phyloP scores from a whole-genome alignment of 2,329 filamentous ascomycete genomes.

The Claviceps paspali region DNA sequence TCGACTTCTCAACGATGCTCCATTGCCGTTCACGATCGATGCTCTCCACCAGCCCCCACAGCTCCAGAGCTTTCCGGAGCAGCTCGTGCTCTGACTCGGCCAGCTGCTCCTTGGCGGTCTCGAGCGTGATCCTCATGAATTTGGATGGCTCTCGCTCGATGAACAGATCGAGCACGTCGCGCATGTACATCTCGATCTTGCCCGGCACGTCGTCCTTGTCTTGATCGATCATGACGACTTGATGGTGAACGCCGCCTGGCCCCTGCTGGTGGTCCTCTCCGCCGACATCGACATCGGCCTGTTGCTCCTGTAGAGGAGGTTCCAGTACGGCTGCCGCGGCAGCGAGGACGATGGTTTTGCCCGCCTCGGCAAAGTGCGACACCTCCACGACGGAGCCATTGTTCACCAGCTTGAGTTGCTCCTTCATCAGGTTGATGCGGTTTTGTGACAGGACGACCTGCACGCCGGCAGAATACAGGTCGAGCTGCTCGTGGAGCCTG shows the following conservation, averaged over 20 bases:
- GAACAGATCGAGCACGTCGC: constrained; percentile 39
- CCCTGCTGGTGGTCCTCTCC: too few species aligned
- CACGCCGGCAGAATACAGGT: constrained; percentile 48
- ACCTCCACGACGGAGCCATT: constrained; percentile 37
- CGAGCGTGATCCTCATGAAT: constrained; percentile 43
- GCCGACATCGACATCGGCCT: background rate
- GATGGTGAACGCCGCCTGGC: constrained; percentile 7
- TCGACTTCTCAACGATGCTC: constrained; percentile 36
- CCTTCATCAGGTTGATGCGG: constrained; percentile 39
- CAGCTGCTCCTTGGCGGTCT: constrained; percentile 32
- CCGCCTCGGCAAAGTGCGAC: constrained; percentile 41
- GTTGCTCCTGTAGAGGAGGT: constrained; percentile 17
- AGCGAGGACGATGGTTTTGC: constrained; percentile 26
- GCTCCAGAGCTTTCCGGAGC: constrained; percentile 41
- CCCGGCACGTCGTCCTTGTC: constrained; percentile 43
- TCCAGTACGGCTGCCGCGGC: constrained; percentile 18
- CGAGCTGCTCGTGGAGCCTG: constrained; percentile 44
- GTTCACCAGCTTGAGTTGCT: constrained; percentile 31
- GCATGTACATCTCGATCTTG: constrained; percentile 46
- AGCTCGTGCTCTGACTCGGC: constrained; percentile 36
- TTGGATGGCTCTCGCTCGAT: constrained; percentile 44
- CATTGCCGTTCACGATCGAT: constrained; percentile 49
- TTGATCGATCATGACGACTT: constrained; percentile 42
- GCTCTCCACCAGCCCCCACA: constrained; percentile 51
- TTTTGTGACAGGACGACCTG: constrained; percentile 47